Conservation (phyloP, 2,329 filamentous ascomycete genomes). For the Aureobasidium sp. region DNA sequence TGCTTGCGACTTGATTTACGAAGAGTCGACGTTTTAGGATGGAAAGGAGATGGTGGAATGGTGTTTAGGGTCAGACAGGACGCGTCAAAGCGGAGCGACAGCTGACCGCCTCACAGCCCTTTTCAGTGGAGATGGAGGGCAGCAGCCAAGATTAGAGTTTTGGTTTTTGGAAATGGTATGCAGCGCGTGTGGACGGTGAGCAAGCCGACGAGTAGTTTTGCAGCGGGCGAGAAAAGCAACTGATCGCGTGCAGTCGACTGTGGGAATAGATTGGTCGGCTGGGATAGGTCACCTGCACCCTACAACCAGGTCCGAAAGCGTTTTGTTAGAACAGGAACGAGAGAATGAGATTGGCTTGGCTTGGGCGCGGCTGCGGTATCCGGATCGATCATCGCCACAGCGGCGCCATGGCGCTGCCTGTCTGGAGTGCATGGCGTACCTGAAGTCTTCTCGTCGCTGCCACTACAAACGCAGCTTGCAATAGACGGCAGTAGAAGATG, state of each 20-base stretch:
- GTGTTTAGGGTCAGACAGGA: not conserved
- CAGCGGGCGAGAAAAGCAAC: not conserved
- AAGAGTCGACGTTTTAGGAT: not conserved
- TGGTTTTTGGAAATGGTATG: not conserved
- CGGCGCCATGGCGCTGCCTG: not conserved
- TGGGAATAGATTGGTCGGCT: not conserved
- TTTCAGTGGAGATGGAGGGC: not conserved
- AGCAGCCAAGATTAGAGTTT: not conserved
- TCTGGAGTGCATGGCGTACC: not conserved
- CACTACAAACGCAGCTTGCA: not conserved
- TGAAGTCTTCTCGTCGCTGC: not conserved
- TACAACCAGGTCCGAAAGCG: not conserved
- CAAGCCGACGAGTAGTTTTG: not conserved
- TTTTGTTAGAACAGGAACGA: not conserved
- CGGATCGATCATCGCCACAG: conserved; percentile 5
- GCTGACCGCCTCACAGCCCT: not conserved
- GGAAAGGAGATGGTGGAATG: not conserved
- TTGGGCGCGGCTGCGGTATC: not conserved
- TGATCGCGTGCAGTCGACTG: conserved; percentile 2
- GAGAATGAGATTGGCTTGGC: not conserved
- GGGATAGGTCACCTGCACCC: not conserved
- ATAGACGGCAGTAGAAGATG: conserved; percentile 9
- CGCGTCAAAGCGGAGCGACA: not conserved
- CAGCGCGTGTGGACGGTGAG: not conserved
- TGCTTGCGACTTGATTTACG: not conserved